phyloP scores from a whole-genome alignment of 2,329 filamentous ascomycete species.

The Sordariomycetes sp. region DNA sequence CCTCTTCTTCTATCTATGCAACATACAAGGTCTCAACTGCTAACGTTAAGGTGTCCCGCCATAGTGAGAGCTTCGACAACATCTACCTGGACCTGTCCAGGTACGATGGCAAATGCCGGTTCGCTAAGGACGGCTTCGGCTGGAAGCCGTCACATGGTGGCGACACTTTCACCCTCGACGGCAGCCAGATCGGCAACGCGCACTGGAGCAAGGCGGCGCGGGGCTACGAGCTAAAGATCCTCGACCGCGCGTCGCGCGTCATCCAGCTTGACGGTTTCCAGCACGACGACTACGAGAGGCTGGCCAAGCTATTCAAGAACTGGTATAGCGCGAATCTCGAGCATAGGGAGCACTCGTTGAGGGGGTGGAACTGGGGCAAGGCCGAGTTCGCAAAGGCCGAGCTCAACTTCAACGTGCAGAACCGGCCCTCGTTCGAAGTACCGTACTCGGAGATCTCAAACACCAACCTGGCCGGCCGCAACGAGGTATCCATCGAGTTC shows the following conservation, averaged over 20 bases:
- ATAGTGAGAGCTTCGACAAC: slow-evolving; percentile 85
- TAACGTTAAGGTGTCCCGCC: background rate
- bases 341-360: slow-evolving; percentile 82
- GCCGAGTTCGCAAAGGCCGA: slow-evolving; percentile 93
- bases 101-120: slow-evolving; percentile 82
- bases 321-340: slow-evolving; percentile 95
- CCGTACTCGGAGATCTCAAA: slow-evolving; percentile 97
- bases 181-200: slow-evolving; percentile 68
- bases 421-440: slow-evolving; percentile 89
- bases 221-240: slow-evolving; percentile 87
- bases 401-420: slow-evolving; percentile 92
- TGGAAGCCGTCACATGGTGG: slow-evolving; percentile 86
- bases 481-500: slow-evolving; percentile 95
- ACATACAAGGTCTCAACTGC: background rate
- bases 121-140: slow-evolving; percentile 85
- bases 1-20: background rate
- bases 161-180: slow-evolving; percentile 88
- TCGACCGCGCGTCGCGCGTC: slow-evolving; percentile 71
- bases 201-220: slow-evolving; percentile 92
- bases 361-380: slow-evolving; percentile 99
- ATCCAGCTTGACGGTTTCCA: slow-evolving; percentile 93
- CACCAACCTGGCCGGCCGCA: slow-evolving; percentile 93
- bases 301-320: slow-evolving; percentile 89
- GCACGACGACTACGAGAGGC: slow-evolving; percentile 84
- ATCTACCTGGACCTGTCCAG: slow-evolving; percentile 95